Conservation (phyloP, 257 asterid genomes). For the Salvia splendens region DNA sequence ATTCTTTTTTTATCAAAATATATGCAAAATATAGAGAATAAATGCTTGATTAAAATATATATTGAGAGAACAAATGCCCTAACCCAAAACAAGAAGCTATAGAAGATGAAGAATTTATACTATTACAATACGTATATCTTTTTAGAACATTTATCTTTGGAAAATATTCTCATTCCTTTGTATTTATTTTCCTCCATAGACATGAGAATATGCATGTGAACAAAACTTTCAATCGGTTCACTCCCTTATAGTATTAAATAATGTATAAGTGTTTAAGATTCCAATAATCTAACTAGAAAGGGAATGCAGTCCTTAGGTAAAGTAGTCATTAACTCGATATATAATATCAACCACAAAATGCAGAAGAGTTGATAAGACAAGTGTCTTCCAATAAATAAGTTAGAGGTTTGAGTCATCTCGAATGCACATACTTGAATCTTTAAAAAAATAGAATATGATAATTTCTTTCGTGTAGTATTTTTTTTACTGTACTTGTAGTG, state of each 20-base stretch:
- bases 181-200: slow-evolving; percentile 25
- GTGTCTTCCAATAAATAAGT: too few species aligned
- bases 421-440: too few species aligned
- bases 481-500: too few species aligned
- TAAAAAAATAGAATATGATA: too few species aligned
- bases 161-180: slow-evolving; percentile 34
- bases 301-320: neutral
- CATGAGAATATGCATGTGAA: slow-evolving; percentile 35
- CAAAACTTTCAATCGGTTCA: neutral
- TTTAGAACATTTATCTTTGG: slow-evolving; percentile 13
- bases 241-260: neutral
- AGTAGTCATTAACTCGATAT: too few species aligned
- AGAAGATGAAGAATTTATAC: slow-evolving; percentile 2
- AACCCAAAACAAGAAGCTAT: slow-evolving; percentile 17
- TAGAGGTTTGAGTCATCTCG: too few species aligned
- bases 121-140: neutral
- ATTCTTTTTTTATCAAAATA: neutral
- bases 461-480: too few species aligned
- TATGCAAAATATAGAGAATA: too few species aligned
- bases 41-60: too few species aligned
- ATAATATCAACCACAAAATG: too few species aligned
- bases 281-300: neutral
- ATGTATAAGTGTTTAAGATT: neutral
- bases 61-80: neutral
- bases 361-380: too few species aligned